phyloP scores from a whole-genome alignment of 1,284 basidiomycete species.

The Tilletia setariae region DNA sequence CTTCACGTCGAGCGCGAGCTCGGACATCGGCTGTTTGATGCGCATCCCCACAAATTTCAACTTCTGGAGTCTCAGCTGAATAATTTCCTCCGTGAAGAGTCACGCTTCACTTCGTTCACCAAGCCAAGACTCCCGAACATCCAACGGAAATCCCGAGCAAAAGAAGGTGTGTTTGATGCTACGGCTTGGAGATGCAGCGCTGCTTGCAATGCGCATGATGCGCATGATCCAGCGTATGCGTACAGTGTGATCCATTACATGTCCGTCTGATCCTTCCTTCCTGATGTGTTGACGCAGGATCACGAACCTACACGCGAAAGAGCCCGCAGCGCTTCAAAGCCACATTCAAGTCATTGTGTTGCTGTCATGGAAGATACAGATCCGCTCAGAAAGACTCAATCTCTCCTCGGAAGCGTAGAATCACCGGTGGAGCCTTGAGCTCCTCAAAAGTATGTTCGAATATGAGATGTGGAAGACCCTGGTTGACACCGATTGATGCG shows the following conservation, averaged over 20 bases:
- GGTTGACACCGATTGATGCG: not conserved
- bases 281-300: too few species aligned
- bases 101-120: not conserved
- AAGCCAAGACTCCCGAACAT: not conserved
- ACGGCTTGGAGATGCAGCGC: not conserved
- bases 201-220: not conserved
- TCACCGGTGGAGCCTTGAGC: too few species aligned
- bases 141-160: not conserved
- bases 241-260: too few species aligned
- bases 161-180: not conserved
- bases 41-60: not conserved
- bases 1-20: not conserved
- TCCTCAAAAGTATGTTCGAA: not conserved
- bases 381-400: not conserved
- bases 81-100: not conserved
- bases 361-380: not conserved
- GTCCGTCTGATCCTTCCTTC: too few species aligned
- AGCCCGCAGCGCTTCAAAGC: too few species aligned
- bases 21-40: not conserved
- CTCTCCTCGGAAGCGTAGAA: not conserved
- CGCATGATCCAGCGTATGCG: too few species aligned
- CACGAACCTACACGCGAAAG: too few species aligned
- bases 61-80: not conserved
- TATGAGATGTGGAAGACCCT: not conserved
- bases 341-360: not conserved